Percentiles rank a stretch among this genome's conserved stretches.
Evolutionary conservation across 192 early-diverging fungal genomes (phyloP).

Genomic region (Piromyces finnis): DNA sequence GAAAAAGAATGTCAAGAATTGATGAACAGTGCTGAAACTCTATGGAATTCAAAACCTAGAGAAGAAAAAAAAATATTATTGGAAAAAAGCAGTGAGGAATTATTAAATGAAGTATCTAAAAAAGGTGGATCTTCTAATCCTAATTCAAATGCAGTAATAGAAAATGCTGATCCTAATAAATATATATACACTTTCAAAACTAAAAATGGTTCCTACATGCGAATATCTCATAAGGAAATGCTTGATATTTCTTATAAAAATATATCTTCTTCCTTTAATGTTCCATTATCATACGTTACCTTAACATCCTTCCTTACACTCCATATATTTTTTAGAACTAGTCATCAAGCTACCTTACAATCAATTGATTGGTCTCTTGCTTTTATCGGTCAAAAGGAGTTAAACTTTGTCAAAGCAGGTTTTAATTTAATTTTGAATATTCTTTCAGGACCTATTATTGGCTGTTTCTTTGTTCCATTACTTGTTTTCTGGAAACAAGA

Average conservation of each 20-base stretch:
- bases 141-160: too few species aligned
- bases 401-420: conserved; percentile 48
- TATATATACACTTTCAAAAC: not conserved
- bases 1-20: not conserved
- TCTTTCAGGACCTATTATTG: conserved; percentile 7
- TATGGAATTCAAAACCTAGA: not conserved
- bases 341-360: conserved; percentile 75
- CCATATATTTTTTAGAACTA: conserved; percentile 68
- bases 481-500: conserved; percentile 32
- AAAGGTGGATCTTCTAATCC: too few species aligned
- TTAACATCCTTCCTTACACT: conserved; percentile 22
- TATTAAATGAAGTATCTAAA: too few species aligned
- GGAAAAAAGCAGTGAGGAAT: not conserved
- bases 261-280: not conserved
- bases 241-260: not conserved
- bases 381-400: conserved; percentile 62
- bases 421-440: conserved; percentile 61
- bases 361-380: conserved; percentile 84
- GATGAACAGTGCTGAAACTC: not conserved
- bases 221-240: not conserved
- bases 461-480: conserved; percentile 25
- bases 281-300: not conserved
- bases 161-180: not conserved
- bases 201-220: not conserved
- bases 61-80: not conserved